Evolutionary conservation across 2,329 filamentous ascomycete genomes (phyloP).

Genomic region (Colletotrichum sansevieriae): DNA sequence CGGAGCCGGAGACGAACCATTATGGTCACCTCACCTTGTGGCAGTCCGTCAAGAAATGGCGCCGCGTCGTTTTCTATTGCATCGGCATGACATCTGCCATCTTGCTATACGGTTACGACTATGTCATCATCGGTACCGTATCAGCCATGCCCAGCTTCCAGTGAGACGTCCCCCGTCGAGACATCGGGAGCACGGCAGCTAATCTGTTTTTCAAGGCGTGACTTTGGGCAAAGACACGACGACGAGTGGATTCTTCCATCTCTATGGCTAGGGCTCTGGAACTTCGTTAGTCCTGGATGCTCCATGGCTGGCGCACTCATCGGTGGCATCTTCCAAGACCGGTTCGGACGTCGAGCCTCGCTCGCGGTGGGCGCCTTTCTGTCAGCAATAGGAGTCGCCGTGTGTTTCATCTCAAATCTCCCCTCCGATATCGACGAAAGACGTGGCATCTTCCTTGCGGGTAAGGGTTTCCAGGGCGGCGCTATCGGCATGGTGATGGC

Average conservation of each 20-base stretch:
- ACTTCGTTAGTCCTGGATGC: conserved; percentile 54
- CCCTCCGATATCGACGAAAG: conserved; percentile 45
- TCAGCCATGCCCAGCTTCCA: conserved; percentile 50
- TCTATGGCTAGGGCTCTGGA: conserved; percentile 60
- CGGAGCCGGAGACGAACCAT: conserved; percentile 34
- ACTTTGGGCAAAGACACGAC: conserved; percentile 51
- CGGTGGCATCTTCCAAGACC: conserved; percentile 57
- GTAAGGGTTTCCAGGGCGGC: conserved; percentile 60
- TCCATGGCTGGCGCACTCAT: conserved; percentile 53
- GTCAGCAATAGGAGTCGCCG: conserved; percentile 53
- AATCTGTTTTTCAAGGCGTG: conserved; percentile 41
- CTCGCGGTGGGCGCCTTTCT: conserved; percentile 53
- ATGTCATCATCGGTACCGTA: conserved; percentile 49
- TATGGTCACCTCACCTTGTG: conserved; percentile 42
- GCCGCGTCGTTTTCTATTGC: conserved; percentile 45
- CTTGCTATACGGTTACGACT: conserved; percentile 48
- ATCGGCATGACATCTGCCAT: conserved; percentile 47
- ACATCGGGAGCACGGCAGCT: neutral
- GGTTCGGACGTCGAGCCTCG: conserved; percentile 53
- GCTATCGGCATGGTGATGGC: conserved; percentile 60
- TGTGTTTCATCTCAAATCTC: conserved; percentile 46
- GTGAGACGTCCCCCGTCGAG: conserved; percentile 32
- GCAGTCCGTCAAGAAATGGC: conserved; percentile 46
- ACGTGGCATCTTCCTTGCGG: conserved; percentile 57
- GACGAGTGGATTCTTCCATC: conserved; percentile 55